phyloP scores from a whole-genome alignment of 2,329 filamentous ascomycete species.

The Microdochium bolleyi region DNA sequence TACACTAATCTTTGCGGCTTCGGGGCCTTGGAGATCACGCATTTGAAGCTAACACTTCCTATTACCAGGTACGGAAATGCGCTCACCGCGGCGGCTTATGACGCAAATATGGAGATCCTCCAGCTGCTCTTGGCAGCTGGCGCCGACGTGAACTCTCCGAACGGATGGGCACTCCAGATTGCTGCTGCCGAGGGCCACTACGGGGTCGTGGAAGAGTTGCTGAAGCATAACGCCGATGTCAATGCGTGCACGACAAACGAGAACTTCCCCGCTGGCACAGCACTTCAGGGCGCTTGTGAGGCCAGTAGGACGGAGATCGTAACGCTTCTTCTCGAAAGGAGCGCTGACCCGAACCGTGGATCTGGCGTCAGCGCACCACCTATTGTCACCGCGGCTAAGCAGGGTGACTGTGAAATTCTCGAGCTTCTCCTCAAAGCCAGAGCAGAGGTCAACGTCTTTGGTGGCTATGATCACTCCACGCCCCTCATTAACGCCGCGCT shows the following conservation, averaged over 20 bases:
- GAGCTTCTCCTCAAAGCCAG: constrained; percentile 23
- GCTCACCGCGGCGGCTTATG: constrained; percentile 28
- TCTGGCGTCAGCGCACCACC: constrained; percentile 23
- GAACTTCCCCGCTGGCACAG: constrained; percentile 23
- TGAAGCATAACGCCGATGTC: constrained; percentile 24
- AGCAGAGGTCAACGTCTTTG: constrained; percentile 25
- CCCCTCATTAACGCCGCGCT: constrained; percentile 27
- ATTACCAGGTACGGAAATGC: constrained; percentile 22
- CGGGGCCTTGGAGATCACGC: too few relatives aligned
- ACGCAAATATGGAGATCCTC: constrained; percentile 23
- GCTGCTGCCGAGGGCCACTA: constrained; percentile 25
- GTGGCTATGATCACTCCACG: constrained; percentile 22
- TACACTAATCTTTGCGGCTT: too few relatives aligned
- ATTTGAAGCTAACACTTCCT: constrained; percentile 3
- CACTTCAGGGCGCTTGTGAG: constrained; percentile 30
- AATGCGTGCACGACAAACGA: constrained; percentile 20
- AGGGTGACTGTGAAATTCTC: constrained; percentile 25
- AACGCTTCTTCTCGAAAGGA: constrained; percentile 24
- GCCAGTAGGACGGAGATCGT: constrained; percentile 25
- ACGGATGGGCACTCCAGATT: constrained; percentile 28
- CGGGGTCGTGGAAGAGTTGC: constrained; percentile 23
- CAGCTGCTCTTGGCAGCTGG: constrained; percentile 21
- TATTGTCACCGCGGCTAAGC: constrained; percentile 25
- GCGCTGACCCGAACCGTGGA: constrained; percentile 27
- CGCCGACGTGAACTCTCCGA: constrained; percentile 22